Percentiles rank a stretch among this genome's conserved stretches.
Evolutionary conservation across 2,329 filamentous ascomycete genomes (phyloP).

Genomic region (Pseudogymnoascus pannorum): DNA sequence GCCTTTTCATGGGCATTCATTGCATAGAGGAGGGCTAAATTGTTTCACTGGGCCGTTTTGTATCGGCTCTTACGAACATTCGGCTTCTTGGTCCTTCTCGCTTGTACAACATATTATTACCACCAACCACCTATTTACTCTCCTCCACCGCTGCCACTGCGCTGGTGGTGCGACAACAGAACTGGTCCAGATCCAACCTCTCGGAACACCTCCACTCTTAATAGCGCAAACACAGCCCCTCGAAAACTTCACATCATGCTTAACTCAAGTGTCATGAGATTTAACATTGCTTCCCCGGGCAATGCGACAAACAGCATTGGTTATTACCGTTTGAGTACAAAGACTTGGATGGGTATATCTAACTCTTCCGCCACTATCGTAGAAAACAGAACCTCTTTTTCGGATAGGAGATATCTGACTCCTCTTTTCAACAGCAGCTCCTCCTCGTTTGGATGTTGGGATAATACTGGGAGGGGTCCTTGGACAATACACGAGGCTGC

Average conservation of each 20-base stretch:
- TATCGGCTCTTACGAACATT: neutral
- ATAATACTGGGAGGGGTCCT: neutral
- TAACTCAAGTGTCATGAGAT: neutral
- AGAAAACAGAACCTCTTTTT: neutral
- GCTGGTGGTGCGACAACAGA: neutral
- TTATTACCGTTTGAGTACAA: neutral
- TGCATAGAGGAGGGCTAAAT: neutral
- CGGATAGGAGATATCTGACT: neutral
- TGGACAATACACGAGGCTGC: neutral
- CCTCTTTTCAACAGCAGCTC: neutral
- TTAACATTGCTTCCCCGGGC: neutral
- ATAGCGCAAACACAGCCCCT: neutral
- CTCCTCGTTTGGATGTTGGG: neutral
- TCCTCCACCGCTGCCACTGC: neutral
- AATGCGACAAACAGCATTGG: neutral
- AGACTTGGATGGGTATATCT: neutral
- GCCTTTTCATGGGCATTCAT: neutral
- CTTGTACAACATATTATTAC: slow-evolving; percentile 2
- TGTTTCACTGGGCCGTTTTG: neutral
- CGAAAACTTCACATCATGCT: neutral
- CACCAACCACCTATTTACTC: slow-evolving; percentile 1
- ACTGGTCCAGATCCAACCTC: neutral
- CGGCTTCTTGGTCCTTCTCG: neutral
- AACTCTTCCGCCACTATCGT: neutral
- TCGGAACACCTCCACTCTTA: neutral